Evolutionary conservation across 2,329 filamentous ascomycete genomes (phyloP).

Genomic region (Claviceps fusiformis): DNA sequence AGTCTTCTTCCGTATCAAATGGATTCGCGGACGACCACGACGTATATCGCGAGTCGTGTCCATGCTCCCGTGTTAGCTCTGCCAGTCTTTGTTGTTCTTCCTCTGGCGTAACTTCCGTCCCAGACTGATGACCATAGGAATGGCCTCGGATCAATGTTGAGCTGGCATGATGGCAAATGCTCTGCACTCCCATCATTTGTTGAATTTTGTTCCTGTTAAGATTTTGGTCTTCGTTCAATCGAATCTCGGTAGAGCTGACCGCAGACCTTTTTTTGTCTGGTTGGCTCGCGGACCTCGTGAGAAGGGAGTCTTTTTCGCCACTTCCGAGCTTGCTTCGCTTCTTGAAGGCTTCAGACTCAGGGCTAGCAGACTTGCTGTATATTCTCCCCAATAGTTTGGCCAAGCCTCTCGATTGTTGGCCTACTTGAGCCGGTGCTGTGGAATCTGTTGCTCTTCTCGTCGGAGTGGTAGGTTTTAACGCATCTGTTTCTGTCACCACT

Average conservation of each 20-base stretch:
- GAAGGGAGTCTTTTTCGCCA: not conserved
- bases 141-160: not conserved
- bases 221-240: slow-evolving; percentile 22
- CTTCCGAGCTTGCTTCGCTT: not conserved
- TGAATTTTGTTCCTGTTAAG: slow-evolving; percentile 22
- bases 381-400: slow-evolving; percentile 22
- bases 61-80: not conserved
- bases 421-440: slow-evolving; percentile 16
- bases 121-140: not conserved
- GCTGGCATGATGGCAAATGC: not conserved
- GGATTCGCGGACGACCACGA: slow-evolving; percentile 7
- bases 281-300: not conserved
- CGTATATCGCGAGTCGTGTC: not conserved
- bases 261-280: slow-evolving; percentile 8
- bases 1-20: slow-evolving; percentile 25
- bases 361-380: slow-evolving; percentile 14
- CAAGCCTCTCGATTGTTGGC: slow-evolving; percentile 18
- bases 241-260: slow-evolving; percentile 19
- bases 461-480: slow-evolving; percentile 18
- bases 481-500: slow-evolving; percentile 24
- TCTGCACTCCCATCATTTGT: not conserved
- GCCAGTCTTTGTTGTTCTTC: not conserved
- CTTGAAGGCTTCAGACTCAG: slow-evolving; percentile 7
- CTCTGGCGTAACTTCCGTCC: not conserved
- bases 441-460: slow-evolving; percentile 5